Evolutionary conservation across 2,329 filamentous ascomycete genomes (phyloP).

Genomic region (Teratosphaeriaceae sp.): DNA sequence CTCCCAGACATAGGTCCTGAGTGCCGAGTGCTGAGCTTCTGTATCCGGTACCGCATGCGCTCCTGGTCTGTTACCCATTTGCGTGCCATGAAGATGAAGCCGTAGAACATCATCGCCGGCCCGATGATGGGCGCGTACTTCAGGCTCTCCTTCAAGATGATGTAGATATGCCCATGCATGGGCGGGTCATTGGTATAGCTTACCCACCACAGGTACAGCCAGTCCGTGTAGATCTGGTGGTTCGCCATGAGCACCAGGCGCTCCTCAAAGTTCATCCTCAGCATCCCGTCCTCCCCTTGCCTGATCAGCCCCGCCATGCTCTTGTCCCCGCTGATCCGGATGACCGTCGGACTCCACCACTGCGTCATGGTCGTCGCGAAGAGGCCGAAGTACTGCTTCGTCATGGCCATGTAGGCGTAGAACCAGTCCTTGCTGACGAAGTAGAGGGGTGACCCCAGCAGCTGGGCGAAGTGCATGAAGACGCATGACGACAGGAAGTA

Average conservation of each 20-base stretch:
- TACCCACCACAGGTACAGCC: constrained; percentile 90
- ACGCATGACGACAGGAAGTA: constrained; percentile 41
- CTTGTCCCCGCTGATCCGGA: constrained; percentile 76
- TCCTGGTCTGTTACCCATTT: constrained; percentile 77
- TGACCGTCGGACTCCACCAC: constrained; percentile 75
- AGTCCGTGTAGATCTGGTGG: constrained; percentile 85
- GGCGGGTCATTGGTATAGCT: constrained; percentile 78
- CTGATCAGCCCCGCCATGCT: constrained; percentile 70
- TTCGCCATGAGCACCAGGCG: constrained; percentile 80
- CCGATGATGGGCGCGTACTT: constrained; percentile 78
- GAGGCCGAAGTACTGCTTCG: constrained; percentile 79
- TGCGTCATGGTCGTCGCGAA: constrained; percentile 73
- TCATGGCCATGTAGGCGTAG: constrained; percentile 80
- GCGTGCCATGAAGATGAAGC: constrained; percentile 84
- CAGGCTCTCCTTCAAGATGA: constrained; percentile 82
- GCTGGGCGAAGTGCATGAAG: constrained; percentile 56
- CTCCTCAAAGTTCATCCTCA: constrained; percentile 74
- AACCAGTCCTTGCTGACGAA: constrained; percentile 69
- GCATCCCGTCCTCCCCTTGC: constrained; percentile 61
- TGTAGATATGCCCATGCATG: constrained; percentile 79
- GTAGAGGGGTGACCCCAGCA: constrained; percentile 70
- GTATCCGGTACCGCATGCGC: constrained; percentile 66
- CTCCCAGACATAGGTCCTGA: constrained; percentile 67
- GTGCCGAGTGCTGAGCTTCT: constrained; percentile 66
- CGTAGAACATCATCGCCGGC: constrained; percentile 75